Conservation (phyloP, 2,329 filamentous ascomycete species). For the Scolecobasidium constrictum region DNA sequence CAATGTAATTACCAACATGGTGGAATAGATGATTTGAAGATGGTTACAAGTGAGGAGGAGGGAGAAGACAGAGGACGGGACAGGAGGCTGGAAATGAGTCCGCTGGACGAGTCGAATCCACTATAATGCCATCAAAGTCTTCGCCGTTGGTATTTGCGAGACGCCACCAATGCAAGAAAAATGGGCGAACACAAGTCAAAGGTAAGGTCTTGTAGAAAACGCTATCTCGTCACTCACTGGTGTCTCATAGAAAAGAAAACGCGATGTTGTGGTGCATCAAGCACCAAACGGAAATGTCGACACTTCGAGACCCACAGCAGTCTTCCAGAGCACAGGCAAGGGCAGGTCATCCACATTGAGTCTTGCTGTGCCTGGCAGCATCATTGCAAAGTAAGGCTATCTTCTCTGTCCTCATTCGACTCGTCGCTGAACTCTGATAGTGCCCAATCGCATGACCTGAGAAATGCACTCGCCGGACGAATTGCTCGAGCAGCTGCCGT, state of each 20-base stretch:
- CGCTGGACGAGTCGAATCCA: no score
- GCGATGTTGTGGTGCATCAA: constrained; percentile 9
- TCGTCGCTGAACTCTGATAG: constrained; percentile 29
- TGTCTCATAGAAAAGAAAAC: constrained; percentile 11
- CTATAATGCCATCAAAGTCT: no score
- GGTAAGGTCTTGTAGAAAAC: no score
- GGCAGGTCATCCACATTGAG: constrained; percentile 65
- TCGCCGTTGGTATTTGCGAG: no score
- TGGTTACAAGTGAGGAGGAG: no score
- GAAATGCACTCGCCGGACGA: constrained; percentile 60
- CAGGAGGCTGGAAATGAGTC: no score
- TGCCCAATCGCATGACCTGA: constrained; percentile 61
- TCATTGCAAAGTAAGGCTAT: constrained; percentile 55
- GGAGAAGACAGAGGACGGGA: no score
- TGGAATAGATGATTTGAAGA: no score
- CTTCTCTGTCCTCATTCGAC: constrained; percentile 7
- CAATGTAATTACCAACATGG: no score
- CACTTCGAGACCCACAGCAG: constrained; percentile 56
- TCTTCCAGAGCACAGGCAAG: constrained; percentile 51
- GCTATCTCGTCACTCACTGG: no score
- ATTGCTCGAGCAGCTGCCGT: constrained; percentile 73
- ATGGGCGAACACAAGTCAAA: no score
- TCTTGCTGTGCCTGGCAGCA: constrained; percentile 66
- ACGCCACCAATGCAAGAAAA: no score
- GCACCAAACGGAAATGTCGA: constrained; percentile 24